Evolutionary conservation across 1,139 yeast species (phyloP), one percentile per base, ranked within the genome.

Genomic region (Scheffersomyces stambukii): DNA sequence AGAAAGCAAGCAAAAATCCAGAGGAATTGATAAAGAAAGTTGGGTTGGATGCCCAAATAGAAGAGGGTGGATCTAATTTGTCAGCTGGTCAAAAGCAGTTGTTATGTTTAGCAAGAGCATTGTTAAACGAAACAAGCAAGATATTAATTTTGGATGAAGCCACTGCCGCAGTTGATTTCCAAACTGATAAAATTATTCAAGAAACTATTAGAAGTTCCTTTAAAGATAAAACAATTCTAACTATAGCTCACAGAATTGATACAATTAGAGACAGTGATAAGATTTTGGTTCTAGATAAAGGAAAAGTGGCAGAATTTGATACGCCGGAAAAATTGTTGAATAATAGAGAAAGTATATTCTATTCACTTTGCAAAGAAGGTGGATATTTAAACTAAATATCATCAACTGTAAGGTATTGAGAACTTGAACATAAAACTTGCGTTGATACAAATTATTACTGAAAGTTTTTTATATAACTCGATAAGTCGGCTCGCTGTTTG

Each of bases 191-290:
- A 41, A 70, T 82, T 33, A 75, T 84, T 29, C 94, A 83, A 55
- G 75, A 77, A 37, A 81, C 94, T 0, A 82, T 84, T 24, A 64
- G 89, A 35, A 48, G 56, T 2, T 77, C 76, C 44, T 82, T 84
- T 50, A 62, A 57, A 26, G 70, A 79, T 38, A 70, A 80, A 45
- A 84, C 94, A 0, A 82, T 83, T 36, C 56, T 84, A 28, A 83
- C 94, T 0, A 82, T 84, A 46, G 95, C 95, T 0, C 95, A 84
- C 46, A 68, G 95, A 36, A 66, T 85, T 32, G 86, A 85, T 42
- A 85, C 95, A 0, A 83, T 85, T 30, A 60, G 83, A 67, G 93
- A 82, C 44, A 77, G 82, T 46, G 95, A 85, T 45, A 69, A 71
- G 34, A 81, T 85, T 24, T 57, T 81, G 29, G 82, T 82, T 2